Evolutionary conservation across 2,329 filamentous ascomycete species (phyloP), one percentile per base, ranked within the genome.

Genomic region (Aotearoamyces nothofagi): DNA sequence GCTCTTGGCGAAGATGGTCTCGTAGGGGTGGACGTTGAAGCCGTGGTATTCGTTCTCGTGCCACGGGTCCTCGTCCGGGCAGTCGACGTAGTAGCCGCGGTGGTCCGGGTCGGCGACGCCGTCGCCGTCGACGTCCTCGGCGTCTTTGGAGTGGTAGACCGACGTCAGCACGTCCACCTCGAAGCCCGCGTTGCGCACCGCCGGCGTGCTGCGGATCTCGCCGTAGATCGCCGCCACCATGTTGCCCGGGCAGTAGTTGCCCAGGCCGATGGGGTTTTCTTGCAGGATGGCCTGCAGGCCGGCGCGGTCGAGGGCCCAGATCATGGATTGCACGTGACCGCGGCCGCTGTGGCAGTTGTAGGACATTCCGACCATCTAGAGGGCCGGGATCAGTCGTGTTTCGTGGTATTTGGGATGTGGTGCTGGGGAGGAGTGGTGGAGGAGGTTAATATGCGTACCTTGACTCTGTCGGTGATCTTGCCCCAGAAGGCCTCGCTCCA

Each of bases 291-390:
- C 34, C 32, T 41, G 34, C 6, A 48, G 27, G 14, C 43, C 38
- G 9, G 33, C 25, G 10, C 25, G 22, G 27, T 48, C 42, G 24
- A 40, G 43, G 15, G 45, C 43, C 39, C 38, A 47, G 32, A 48
- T 43, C 43, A 47, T 47, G 24, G 41, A 43, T 35, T 43, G 44
- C 19, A 46, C 36, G 29, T 44, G 43, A 28, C 42, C 39, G n/a
- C n/a, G n/a, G 4, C 28, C 29, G 9, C 39, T 39, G 31, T 30
- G 31, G 22, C 45, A 48, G 31, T 45, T 46, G 7, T 35, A 36
- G 6, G 43, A 41, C 39, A 47, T 47, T 4, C 45, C 43, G 7
- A 47, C 39, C 11, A 48, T 39, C 41, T 47, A 24, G n/a, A n/a
- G n/a, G n/a, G n/a, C n/a, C n/a, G n/a, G n/a, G n/a, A n/a, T n/a